These are phyloP conservation scores for Suaeda aralocaspica DNA, from an alignment of 148 eudicot genomes.

Conservation along the genomic window DNA sequence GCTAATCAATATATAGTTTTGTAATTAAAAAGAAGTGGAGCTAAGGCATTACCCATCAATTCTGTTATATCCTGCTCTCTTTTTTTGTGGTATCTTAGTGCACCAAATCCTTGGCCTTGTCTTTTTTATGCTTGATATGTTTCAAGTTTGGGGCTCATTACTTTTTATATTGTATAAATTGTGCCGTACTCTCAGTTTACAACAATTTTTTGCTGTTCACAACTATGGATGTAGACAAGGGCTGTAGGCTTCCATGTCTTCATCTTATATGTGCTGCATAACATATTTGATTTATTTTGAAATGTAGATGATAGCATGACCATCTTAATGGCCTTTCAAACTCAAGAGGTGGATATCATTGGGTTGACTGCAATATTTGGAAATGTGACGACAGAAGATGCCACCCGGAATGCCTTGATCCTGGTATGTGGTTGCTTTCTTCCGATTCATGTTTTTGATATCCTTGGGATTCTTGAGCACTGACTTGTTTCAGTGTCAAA, in stretches of 20 bases:
- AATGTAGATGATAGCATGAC: slow-evolving; percentile 93
- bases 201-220: too few species aligned
- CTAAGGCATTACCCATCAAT: not conserved
- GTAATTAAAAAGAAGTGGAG: not conserved
- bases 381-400: slow-evolving; percentile 67
- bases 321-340: slow-evolving; percentile 86
- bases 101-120: not conserved
- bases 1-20: not conserved
- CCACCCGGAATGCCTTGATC: slow-evolving; percentile 73
- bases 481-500: slow-evolving; percentile 41
- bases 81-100: not conserved
- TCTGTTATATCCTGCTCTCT: not conserved
- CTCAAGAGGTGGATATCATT: slow-evolving; percentile 63
- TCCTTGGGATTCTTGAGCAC: slow-evolving; percentile 25
- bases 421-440: slow-evolving; percentile 48
- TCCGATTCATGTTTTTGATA: not conserved
- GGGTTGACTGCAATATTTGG: slow-evolving; percentile 92
- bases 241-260: too few species aligned
- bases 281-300: too few species aligned
- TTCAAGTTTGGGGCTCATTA: not conserved
- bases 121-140: not conserved
- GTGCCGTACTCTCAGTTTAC: not conserved
- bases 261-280: not conserved
- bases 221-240: too few species aligned
- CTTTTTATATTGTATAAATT: not conserved